phyloP scores from a whole-genome alignment of 2,329 filamentous ascomycete species.

The Aspergillus puulaauensis region DNA sequence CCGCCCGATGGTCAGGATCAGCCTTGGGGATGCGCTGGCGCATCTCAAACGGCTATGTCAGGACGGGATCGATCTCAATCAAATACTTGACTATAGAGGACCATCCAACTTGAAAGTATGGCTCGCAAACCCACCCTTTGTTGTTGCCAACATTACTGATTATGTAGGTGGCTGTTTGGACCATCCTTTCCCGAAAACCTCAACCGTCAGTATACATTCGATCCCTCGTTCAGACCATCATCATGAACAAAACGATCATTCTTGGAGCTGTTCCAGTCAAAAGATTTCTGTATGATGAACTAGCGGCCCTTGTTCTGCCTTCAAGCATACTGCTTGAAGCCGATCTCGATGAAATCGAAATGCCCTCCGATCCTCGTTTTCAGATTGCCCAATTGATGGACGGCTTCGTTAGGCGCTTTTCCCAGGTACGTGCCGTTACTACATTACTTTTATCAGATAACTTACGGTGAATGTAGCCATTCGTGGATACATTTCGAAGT shows the following conservation, averaged over 20 bases:
- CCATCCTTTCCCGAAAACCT: conserved; percentile 75
- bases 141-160: conserved; percentile 7
- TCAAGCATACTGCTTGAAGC: conserved; percentile 69
- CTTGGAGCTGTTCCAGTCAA: conserved; percentile 68
- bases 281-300: conserved; percentile 75
- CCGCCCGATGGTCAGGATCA: conserved; percentile 77
- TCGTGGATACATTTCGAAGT: conserved; percentile 78
- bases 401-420: conserved; percentile 56
- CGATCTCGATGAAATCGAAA: conserved; percentile 73
- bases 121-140: not conserved
- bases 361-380: conserved; percentile 70
- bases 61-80: conserved; percentile 68
- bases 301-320: conserved; percentile 75
- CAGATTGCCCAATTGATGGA: conserved; percentile 74
- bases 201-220: conserved; percentile 82
- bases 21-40: conserved; percentile 68
- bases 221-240: conserved; percentile 71
- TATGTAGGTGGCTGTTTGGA: conserved; percentile 66
- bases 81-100: conserved; percentile 66
- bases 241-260: conserved; percentile 71
- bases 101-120: conserved; percentile 68
- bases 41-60: conserved; percentile 70
- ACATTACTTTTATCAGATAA: conserved; percentile 1
- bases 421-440: conserved; percentile 36
- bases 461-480: conserved; percentile 56